Base-by-base conservation (phyloP, 2,329 filamentous ascomycete species). In the Pseudogymnoascus sp. region DNA sequence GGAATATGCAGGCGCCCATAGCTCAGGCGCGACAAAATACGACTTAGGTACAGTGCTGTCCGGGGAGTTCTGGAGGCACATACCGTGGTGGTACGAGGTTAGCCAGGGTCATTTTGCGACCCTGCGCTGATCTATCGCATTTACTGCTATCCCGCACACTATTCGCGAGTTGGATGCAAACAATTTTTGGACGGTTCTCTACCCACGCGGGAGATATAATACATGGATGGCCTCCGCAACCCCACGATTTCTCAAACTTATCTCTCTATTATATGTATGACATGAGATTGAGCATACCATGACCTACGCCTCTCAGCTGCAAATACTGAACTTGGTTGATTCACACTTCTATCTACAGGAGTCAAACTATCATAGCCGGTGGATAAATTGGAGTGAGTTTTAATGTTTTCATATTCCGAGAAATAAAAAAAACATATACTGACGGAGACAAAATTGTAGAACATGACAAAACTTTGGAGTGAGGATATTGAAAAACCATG, bases 401-500 rank as follows among this genome's bases (percentile, higher is more conserved):
- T 6, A n/a, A 33, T 14, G 5, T 21, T 44, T 33, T 47, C 18
- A 40, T 44, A 47, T 31, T 18, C 28, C 2, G 21, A 28, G 37
- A 44, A 33, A 62, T 44, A n/a, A 25, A 25, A 16, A 5, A n/a
- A 14, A 25, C n/a, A 25, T 60, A 25, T 60, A n/a, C 61, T 60
- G 16, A 63, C n/a, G 18, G n/a, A 18, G 21, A 59, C 11, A 12
- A 38, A 53, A 16, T 38, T 14, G 10, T 18, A 60, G 56, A 63
- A 8, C 31, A 61, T 63, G 42, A 31, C 28, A 62, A 56, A 25
- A 23, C 28, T 18, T 31, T 60, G 40, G 47, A 59, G 61, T 59
- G 23, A 63, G 37, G 65, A 66, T 10, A 67, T 70, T 21, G 70
- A 72, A n/a, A 68, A 69, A 23, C 59, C 63, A 8, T 59, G 65